A percentile compares a stretch with the other conserved stretches of the same genome.
Conservation (phyloP, 2,329 filamentous ascomycete species). For the Acrocalymma vagum region DNA sequence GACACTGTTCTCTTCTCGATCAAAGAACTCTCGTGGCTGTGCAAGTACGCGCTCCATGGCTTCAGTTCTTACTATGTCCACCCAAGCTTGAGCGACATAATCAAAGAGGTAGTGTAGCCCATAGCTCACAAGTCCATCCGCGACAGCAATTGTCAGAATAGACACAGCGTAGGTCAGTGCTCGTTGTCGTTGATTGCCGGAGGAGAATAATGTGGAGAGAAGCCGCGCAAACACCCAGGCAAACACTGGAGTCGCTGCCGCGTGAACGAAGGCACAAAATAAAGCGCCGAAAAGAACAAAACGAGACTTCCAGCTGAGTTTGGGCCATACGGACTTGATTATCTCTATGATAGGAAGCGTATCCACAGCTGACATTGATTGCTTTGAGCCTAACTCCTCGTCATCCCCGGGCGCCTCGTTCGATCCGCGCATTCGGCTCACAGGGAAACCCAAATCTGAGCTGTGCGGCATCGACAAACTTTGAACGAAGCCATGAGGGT, state of each 20-base stretch:
- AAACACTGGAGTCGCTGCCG: slow-evolving; percentile 76
- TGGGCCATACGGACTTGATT: slow-evolving; percentile 75
- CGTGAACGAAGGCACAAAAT: slow-evolving; percentile 69
- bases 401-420: too few relatives aligned
- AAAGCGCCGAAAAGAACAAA: slow-evolving; percentile 68
- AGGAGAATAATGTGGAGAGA: slow-evolving; percentile 72
- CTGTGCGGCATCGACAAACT: too few relatives aligned
- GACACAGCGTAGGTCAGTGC: slow-evolving; percentile 73
- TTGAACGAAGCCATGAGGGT: too few relatives aligned
- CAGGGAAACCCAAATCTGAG: too few relatives aligned
- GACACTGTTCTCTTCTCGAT: slow-evolving; percentile 70
- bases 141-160: slow-evolving; percentile 72
- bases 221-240: slow-evolving; percentile 79
- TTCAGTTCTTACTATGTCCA: slow-evolving; percentile 73
- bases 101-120: slow-evolving; percentile 77
- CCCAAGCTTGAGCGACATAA: slow-evolving; percentile 76
- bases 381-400: too few relatives aligned
- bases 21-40: slow-evolving; percentile 84
- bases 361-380: too few relatives aligned
- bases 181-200: slow-evolving; percentile 55
- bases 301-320: slow-evolving; percentile 61
- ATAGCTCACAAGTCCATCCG: slow-evolving; percentile 73
- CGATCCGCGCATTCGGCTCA: too few relatives aligned
- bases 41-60: slow-evolving; percentile 75
- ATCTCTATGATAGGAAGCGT: slow-evolving; percentile 60